These are phyloP conservation scores for Exophiala sp. DNA, from an alignment of 2,329 filamentous ascomycete genomes.

Conservation along the genomic window DNA sequence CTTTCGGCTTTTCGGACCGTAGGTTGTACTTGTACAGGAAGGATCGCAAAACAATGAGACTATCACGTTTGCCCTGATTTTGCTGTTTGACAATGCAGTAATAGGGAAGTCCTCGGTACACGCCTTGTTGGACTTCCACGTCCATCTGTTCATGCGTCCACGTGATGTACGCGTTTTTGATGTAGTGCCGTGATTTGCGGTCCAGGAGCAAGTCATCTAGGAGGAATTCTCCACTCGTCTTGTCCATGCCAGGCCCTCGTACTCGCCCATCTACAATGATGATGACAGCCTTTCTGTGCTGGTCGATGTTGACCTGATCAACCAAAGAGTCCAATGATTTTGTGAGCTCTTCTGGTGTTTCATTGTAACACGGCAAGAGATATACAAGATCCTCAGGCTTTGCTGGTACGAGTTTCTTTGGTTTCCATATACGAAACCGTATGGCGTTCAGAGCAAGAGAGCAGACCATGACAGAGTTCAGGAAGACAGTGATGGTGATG, in stretches of 20 bases:
- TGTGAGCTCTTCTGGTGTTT: neutral
- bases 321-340: neutral
- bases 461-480: neutral
- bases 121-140: neutral
- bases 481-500: neutral
- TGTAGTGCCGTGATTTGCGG: neutral
- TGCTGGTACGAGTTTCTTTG: neutral
- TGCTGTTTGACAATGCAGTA: neutral
- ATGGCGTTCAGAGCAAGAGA: neutral
- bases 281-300: neutral
- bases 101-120: neutral
- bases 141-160: neutral
- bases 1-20: neutral
- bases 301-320: neutral
- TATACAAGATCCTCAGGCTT: neutral
- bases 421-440: neutral
- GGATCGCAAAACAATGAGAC: neutral
- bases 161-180: neutral
- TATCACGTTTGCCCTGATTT: neutral
- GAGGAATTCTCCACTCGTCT: neutral
- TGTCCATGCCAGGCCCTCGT: neutral
- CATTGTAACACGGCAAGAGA: neutral
- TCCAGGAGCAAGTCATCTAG: neutral
- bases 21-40: neutral
- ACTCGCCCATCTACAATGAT: neutral